phyloP scores from a whole-genome alignment of 1,139 yeast genomes.

The Saccharomycopsis hybrid region DNA sequence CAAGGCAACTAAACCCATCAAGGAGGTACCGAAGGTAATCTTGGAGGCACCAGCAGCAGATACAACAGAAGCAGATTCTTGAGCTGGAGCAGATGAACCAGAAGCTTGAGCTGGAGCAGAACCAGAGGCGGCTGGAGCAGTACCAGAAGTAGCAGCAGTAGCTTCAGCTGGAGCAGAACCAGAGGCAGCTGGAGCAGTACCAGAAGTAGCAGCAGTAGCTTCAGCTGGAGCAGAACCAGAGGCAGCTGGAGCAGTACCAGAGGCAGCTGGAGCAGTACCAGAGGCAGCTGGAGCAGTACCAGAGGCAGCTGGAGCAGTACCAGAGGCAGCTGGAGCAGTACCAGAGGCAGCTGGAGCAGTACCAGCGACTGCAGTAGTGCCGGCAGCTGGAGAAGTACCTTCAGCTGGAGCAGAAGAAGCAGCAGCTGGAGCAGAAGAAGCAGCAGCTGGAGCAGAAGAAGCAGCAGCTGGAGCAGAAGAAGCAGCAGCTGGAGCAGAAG shows the following conservation, averaged over 20 bases:
- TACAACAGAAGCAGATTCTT: slow-evolving; percentile 15
- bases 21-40: not conserved
- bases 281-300: slow-evolving; percentile 4
- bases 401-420: slow-evolving; percentile 8
- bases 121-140: slow-evolving; percentile 17
- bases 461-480: not conserved
- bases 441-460: not conserved
- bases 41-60: slow-evolving; percentile 6
- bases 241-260: not conserved
- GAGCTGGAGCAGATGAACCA: not conserved
- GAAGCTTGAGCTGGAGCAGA: slow-evolving; percentile 19
- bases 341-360: slow-evolving; percentile 1
- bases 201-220: not conserved
- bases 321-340: slow-evolving; percentile 5
- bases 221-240: slow-evolving; percentile 8
- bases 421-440: slow-evolving; percentile 2
- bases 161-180: slow-evolving; percentile 16
- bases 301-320: slow-evolving; percentile 9
- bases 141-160: slow-evolving; percentile 2
- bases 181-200: slow-evolving; percentile 6
- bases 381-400: too few relatives aligned
- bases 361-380: too few relatives aligned
- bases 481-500: slow-evolving; percentile 1
- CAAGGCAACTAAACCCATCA: not conserved
- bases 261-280: not conserved